A percentile compares a stretch with the other conserved stretches of the same genome.
phyloP scores from a whole-genome alignment of 805 yeast genomes.

The Starmerella floricola region DNA sequence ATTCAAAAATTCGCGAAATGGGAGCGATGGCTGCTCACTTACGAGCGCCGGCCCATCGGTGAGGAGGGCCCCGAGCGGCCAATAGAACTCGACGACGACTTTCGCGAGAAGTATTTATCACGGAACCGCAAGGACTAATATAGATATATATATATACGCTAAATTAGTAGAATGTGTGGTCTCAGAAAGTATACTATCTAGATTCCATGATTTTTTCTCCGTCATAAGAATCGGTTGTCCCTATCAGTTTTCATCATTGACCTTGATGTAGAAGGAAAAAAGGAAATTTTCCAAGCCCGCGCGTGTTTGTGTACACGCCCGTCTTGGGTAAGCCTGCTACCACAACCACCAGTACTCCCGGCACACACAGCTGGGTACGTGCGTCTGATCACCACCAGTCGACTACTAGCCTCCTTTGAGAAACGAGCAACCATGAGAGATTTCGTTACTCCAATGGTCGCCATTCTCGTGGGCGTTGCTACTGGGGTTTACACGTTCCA shows the following conservation, averaged over 20 bases:
- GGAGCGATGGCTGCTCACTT: conserved; percentile 79
- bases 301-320: background rate
- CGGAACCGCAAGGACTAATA: conserved; percentile 35
- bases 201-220: conserved; percentile 23
- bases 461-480: conserved; percentile 20
- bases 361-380: background rate
- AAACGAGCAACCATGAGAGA: conserved; percentile 11
- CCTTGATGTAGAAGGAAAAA: conserved; percentile 4
- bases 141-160: background rate
- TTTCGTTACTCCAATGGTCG: conserved; percentile 18
- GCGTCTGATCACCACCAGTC: too few relatives aligned
- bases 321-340: background rate
- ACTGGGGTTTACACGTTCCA: conserved; percentile 24
- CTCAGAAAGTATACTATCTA: conserved; percentile 28
- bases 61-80: conserved; percentile 35
- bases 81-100: conserved; percentile 42
- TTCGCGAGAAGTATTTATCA: conserved; percentile 64
- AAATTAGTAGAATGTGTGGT: conserved; percentile 8
- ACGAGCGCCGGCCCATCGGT: conserved; percentile 43
- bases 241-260: conserved; percentile 28
- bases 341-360: background rate
- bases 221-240: conserved; percentile 28
- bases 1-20: conserved; percentile 87
- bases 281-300: background rate
- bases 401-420: too few relatives aligned